A percentile compares a stretch with the other conserved stretches of the same genome.
phyloP scores from a whole-genome alignment of 306 rosid species.

The Ceratonia siliqua region DNA sequence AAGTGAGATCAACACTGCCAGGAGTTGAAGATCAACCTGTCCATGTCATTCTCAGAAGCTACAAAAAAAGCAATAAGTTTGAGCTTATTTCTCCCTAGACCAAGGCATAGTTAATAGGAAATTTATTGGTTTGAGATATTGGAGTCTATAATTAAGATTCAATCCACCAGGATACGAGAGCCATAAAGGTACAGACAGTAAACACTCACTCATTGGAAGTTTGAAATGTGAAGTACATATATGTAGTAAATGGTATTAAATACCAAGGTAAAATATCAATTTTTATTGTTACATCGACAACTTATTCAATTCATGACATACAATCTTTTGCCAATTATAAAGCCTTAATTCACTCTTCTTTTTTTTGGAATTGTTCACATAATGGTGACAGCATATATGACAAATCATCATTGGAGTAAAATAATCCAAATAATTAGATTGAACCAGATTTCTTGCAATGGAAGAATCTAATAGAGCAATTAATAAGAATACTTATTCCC shows the following conservation, averaged over 20 bases:
- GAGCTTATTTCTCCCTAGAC: conserved; percentile 19
- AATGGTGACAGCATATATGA: conserved; percentile 10
- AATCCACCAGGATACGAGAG: neutral
- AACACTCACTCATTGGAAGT: conserved; percentile 1
- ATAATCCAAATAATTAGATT: neutral
- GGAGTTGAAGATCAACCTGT: conserved; percentile 16
- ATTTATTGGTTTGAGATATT: neutral
- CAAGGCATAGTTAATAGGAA: conserved; percentile 2
- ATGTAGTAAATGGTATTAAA: neutral
- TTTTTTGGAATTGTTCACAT: conserved; percentile 13
- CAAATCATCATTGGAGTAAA: neutral
- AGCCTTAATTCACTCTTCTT: neutral
- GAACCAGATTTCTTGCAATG: neutral
- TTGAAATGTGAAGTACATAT: conserved; percentile 1
- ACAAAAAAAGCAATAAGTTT: neutral
- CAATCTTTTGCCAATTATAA: conserved; percentile 5
- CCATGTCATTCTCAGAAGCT: conserved; percentile 23
- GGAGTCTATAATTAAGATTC: neutral
- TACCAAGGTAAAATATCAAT: neutral
- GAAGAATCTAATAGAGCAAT: conserved; percentile 6
- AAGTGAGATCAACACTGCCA: conserved; percentile 19
- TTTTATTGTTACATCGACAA: conserved; percentile 7
- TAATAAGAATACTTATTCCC: neutral
- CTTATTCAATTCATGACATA: neutral
- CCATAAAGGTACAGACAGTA: conserved; percentile 17